Conservation (phyloP, 331 rosid genomes). For the Phaseolus coccineus region DNA sequence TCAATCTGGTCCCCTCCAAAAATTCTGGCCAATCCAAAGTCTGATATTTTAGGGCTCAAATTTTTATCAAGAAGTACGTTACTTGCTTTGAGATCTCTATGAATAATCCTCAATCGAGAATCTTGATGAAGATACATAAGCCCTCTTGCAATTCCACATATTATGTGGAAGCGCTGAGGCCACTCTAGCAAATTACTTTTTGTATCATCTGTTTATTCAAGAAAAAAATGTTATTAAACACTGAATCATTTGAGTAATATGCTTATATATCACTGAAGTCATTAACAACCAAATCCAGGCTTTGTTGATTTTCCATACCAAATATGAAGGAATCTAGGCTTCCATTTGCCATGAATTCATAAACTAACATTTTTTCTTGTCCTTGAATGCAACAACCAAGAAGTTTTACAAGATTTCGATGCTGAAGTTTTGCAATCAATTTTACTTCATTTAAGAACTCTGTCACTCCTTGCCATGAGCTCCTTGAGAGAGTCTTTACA, state of each 20-base stretch:
- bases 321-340: conserved; percentile 1
- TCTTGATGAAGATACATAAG: conserved; percentile 10
- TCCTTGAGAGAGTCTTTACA: not conserved
- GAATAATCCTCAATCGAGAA: not conserved
- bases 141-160: not conserved
- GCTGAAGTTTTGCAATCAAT: not conserved
- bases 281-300: not conserved
- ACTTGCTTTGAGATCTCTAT: not conserved
- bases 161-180: not conserved
- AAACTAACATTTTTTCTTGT: not conserved
- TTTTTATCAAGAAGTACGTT: not conserved
- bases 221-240: not conserved
- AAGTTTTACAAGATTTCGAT: not conserved
- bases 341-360: not conserved
- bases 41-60: not conserved
- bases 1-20: not conserved
- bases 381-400: not conserved
- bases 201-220: not conserved
- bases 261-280: not conserved
- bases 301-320: not conserved
- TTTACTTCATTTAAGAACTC: not conserved
- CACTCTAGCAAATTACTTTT: not conserved
- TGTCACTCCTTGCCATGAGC: not conserved
- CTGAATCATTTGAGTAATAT: not conserved
- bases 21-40: not conserved